A percentile compares a stretch with the other conserved stretches of the same genome.
These are phyloP conservation scores for Agastache rugosa DNA, from an alignment of 257 asterid genomes.

Conservation along the genomic window DNA sequence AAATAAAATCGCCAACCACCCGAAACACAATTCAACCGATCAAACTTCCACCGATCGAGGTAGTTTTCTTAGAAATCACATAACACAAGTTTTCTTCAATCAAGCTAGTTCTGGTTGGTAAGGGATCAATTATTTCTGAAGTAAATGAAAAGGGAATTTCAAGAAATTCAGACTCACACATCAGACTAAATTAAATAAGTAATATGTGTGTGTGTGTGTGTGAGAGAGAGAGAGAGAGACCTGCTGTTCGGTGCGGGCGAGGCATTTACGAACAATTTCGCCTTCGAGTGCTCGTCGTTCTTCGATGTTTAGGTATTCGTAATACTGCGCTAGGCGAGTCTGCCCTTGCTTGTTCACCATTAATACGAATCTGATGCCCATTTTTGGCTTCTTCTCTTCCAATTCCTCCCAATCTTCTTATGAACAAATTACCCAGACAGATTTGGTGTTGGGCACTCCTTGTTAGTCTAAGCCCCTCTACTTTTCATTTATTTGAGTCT, in stretches of 20 bases:
- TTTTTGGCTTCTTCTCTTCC: conserved; percentile 29
- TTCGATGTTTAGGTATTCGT: conserved; percentile 87
- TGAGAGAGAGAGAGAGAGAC: conserved; percentile 41
- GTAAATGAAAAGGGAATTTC: background rate
- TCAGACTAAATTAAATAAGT: background rate
- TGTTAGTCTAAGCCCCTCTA: background rate
- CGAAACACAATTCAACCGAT: conserved; percentile 1
- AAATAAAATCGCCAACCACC: background rate
- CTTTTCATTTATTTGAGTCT: background rate
- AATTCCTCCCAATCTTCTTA: conserved; percentile 27
- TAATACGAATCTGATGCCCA: conserved; percentile 94
- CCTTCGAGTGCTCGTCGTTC: conserved; percentile 99
- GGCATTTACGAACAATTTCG: conserved; percentile 98
- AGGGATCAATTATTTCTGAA: conserved; percentile 2
- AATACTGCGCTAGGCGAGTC: conserved; percentile 95
- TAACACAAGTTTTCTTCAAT: conserved; percentile 6
- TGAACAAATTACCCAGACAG: background rate
- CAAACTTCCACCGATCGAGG: conserved; percentile 17
- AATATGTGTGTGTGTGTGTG: background rate
- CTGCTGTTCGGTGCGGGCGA: conserved; percentile 92
- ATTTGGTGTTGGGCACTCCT: background rate
- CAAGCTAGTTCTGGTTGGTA: background rate
- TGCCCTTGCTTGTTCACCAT: conserved; percentile 99
- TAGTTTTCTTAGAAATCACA: conserved; percentile 6
- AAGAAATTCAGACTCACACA: background rate